Evolutionary conservation across 2,329 filamentous ascomycete genomes (phyloP).

Genomic region (Diaporthe amygdali): DNA sequence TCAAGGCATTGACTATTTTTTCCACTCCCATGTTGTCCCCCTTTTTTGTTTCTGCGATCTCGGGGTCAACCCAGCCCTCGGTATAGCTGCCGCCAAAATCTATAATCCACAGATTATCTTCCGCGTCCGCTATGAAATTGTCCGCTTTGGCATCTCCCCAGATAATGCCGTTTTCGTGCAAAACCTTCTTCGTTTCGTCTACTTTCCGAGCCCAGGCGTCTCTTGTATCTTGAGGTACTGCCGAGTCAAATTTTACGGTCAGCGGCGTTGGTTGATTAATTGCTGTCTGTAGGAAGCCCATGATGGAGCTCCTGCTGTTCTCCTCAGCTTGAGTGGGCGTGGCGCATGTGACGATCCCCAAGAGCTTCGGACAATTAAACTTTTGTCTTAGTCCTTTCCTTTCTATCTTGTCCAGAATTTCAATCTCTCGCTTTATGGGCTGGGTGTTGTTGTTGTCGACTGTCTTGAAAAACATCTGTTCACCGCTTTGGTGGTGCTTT

Average conservation of each 20-base stretch:
- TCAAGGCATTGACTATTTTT: conserved; percentile 14
- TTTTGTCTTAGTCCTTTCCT: not conserved
- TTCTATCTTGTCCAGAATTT: not conserved
- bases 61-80: conserved; percentile 33
- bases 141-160: conserved; percentile 39
- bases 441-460: conserved; percentile 16
- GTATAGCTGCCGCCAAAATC: conserved; percentile 39
- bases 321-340: not conserved
- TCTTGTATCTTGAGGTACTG: not conserved
- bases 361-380: not conserved
- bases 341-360: not conserved
- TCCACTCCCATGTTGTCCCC: conserved; percentile 18
- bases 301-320: not conserved
- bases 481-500: not conserved
- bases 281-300: conserved; percentile 17
- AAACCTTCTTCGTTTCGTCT: not conserved
- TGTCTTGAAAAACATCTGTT: conserved; percentile 12
- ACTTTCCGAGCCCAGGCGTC: conserved; percentile 8
- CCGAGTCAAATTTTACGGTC: conserved; percentile 7
- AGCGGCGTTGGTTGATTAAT: conserved; percentile 1
- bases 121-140: conserved; percentile 36
- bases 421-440: conserved; percentile 11
- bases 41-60: conserved; percentile 8
- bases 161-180: conserved; percentile 24
- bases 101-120: conserved; percentile 35